phyloP scores from a whole-genome alignment of 2,329 filamentous ascomycete species.

The Colletotrichum sp. region DNA sequence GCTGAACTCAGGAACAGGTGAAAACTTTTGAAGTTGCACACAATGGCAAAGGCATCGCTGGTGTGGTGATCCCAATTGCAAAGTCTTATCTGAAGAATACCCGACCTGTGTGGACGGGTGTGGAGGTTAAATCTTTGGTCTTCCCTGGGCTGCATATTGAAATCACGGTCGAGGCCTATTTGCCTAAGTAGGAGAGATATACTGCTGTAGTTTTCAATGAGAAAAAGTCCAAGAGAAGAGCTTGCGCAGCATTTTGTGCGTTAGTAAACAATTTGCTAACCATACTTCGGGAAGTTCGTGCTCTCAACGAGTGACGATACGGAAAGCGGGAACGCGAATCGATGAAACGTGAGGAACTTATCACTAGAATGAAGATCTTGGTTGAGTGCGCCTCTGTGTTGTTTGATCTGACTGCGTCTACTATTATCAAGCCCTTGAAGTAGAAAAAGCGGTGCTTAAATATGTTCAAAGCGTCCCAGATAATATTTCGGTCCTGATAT shows the following conservation, averaged over 20 bases:
- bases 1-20: not conserved
- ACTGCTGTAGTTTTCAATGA: not conserved
- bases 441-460: too few species aligned
- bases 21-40: not conserved
- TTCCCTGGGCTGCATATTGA: not conserved
- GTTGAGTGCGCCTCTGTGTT: too few species aligned
- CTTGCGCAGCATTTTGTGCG: not conserved
- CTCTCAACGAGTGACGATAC: too few species aligned
- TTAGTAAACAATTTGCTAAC: too few species aligned
- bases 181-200: not conserved
- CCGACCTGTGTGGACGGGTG: not conserved
- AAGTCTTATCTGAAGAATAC: not conserved
- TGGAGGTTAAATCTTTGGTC: not conserved
- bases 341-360: too few species aligned
- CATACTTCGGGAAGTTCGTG: too few species aligned
- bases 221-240: not conserved
- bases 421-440: too few species aligned
- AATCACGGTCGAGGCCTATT: not conserved
- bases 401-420: too few species aligned
- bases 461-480: too few species aligned
- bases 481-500: too few species aligned
- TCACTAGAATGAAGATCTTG: too few species aligned
- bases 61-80: not conserved
- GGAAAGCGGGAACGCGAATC: too few species aligned
- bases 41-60: not conserved